Base-by-base conservation (phyloP, 352 stramenopile genomes). In the Nothophytophthora sp. region DNA sequence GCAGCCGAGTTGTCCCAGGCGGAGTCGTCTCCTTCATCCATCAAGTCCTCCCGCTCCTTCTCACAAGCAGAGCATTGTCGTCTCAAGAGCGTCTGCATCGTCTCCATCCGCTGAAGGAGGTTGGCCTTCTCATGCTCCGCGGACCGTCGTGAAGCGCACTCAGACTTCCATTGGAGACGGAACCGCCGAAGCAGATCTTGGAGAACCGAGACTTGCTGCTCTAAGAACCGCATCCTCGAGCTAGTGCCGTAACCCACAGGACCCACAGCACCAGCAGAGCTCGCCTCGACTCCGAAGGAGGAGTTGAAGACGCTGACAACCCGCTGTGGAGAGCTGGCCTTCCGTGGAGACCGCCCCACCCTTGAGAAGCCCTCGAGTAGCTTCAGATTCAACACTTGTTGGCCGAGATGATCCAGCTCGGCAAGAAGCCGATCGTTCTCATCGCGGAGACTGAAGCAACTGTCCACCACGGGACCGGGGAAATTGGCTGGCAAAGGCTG, bases 161-260 rank as follows among this genome's bases (percentile, higher is more conserved):
- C 71, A 18, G 73, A 61, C 19, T 81, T 80, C 67, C 67, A 84
- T 41, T 88, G 73, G 11, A 61, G 33, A 24, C 70, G 61, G 49
- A 86, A 85, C 11, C 70, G 60, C 4, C 49, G 55, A 24, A 88
- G 58, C 22, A 88, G 55, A 43, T 82, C 62, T 32, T 86, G 74
- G 2, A 83, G 60, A 3, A 85, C 62, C 1, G 47, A 50, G 1
- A 76, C 34, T 35, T 88, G 77, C 12, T 83, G 77, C 37, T 83
- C 77, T 3, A 82, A 37, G 39, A 77, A 82, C 18, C 60, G 43
- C 35, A 64, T 47, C 34, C 58, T 50, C 6, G 67, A 60, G 47
- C 62, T 69, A 28, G 55, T 59, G 27, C 61, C 61, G 27, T 58
- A 49, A 13, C 53, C 62, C 10, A 70, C 52, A 20, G 54, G 57